Percentiles rank a stretch among this genome's conserved stretches.
Conservation (phyloP, 1,284 basidiomycete genomes). For the Melampsora americana region DNA sequence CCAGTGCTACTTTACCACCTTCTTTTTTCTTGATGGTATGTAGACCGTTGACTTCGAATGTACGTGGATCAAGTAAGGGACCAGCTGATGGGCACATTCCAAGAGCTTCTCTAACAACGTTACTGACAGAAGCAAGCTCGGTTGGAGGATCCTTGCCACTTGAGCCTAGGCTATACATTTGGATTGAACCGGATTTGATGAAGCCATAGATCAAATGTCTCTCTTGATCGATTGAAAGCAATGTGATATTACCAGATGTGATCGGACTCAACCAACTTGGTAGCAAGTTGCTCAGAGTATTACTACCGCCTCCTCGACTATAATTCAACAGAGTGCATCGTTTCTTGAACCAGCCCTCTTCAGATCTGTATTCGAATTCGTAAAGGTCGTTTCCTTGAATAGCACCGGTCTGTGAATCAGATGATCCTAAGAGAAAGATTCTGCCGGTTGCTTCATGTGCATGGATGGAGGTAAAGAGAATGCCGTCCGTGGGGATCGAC, state of each 20-base stretch:
- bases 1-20: conserved; percentile 59
- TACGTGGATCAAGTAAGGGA: conserved; percentile 69
- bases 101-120: conserved; percentile 45
- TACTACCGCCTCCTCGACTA: conserved; percentile 55
- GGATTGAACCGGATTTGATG: conserved; percentile 67
- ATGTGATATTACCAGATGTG: conserved; percentile 64
- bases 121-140: conserved; percentile 44
- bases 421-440: conserved; percentile 68
- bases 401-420: conserved; percentile 32
- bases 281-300: conserved; percentile 52
- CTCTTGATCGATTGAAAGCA: conserved; percentile 65
- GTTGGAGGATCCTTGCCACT: conserved; percentile 17
- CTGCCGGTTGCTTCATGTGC: conserved; percentile 72
- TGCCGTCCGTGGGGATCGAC: conserved; percentile 66
- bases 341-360: conserved; percentile 89
- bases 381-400: conserved; percentile 74
- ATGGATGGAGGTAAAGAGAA: conserved; percentile 73
- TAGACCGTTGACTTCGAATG: conserved; percentile 55
- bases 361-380: conserved; percentile 87
- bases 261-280: conserved; percentile 51
- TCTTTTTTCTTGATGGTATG: conserved; percentile 54
- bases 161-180: conserved; percentile 56
- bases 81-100: conserved; percentile 51
- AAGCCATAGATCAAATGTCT: conserved; percentile 73
- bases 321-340: conserved; percentile 69